Evolutionary conservation across 2,329 filamentous ascomycete species (phyloP).

Genomic region (Trichophyton simii): DNA sequence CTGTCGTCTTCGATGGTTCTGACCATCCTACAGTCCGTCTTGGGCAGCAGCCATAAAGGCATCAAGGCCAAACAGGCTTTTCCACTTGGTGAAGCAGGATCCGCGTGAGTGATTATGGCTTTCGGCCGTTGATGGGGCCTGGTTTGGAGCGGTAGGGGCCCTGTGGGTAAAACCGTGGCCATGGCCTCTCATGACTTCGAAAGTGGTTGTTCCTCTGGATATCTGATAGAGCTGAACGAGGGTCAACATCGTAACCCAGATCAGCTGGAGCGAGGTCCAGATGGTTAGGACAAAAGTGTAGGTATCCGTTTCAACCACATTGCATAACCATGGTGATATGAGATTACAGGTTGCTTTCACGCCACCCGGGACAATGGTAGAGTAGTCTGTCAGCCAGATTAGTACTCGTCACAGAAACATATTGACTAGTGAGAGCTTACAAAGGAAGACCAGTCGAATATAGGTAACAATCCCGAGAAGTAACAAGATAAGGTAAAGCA

Average conservation of each 20-base stretch:
- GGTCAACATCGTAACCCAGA: constrained; percentile 95
- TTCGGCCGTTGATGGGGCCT: constrained; percentile 35
- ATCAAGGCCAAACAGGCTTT: constrained; percentile 75
- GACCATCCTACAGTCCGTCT: constrained; percentile 46
- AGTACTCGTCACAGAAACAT: constrained; percentile 13
- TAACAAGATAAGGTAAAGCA: constrained; percentile 72
- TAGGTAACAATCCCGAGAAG: constrained; percentile 62
- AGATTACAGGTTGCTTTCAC: constrained; percentile 51
- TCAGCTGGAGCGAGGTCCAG: constrained; percentile 74
- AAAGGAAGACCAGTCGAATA: constrained; percentile 59
- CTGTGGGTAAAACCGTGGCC: neutral
- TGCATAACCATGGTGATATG: constrained; percentile 62
- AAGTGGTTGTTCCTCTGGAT: constrained; percentile 84
- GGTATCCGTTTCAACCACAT: constrained; percentile 63
- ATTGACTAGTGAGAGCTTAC: constrained; percentile 37
- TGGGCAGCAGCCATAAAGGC: constrained; percentile 86
- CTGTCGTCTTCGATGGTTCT: constrained; percentile 37
- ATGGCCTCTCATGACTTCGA: constrained; percentile 78
- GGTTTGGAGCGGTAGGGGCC: constrained; percentile 22
- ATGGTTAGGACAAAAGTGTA: constrained; percentile 68
- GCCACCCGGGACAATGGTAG: constrained; percentile 42
- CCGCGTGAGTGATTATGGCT: constrained; percentile 31
- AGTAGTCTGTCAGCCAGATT: constrained; percentile 44
- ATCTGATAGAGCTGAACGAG: constrained; percentile 90
- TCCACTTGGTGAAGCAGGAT: constrained; percentile 67